phyloP scores from a whole-genome alignment of 2,329 filamentous ascomycete species.

The Venturiaceae sp. region DNA sequence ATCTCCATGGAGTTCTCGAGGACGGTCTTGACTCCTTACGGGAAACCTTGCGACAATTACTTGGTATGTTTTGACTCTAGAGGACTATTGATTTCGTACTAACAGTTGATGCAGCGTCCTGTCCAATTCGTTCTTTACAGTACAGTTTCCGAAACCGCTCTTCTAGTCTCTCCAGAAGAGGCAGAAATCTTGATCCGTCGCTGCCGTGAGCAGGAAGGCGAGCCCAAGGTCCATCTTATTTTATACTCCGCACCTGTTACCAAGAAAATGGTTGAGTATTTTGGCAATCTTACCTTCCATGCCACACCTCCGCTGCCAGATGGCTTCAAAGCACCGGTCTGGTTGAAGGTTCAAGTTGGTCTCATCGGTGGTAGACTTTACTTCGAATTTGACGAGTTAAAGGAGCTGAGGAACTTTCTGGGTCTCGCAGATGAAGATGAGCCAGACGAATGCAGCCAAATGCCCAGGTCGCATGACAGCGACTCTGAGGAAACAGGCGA shows the following conservation, averaged over 20 bases:
- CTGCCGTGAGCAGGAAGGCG: conserved; percentile 18
- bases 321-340: conserved; percentile 34
- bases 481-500: background rate
- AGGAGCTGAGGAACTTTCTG: background rate
- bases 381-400: conserved; percentile 39
- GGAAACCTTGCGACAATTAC: conserved; percentile 32
- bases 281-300: conserved; percentile 46
- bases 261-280: conserved; percentile 44
- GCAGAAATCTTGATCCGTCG: conserved; percentile 44
- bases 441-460: background rate
- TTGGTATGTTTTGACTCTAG: conserved; percentile 21
- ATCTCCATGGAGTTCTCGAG: conserved; percentile 38
- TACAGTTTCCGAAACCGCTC: conserved; percentile 31
- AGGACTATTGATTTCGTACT: background rate
- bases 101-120: conserved; percentile 22
- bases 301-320: conserved; percentile 37
- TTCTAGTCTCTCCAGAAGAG: conserved; percentile 56
- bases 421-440: background rate
- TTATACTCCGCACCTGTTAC: conserved; percentile 53
- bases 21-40: conserved; percentile 28
- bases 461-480: background rate
- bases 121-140: conserved; percentile 57
- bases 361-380: conserved; percentile 53
- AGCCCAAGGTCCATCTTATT: conserved; percentile 34
- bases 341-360: conserved; percentile 50